Percentiles rank a stretch among this genome's conserved stretches.
Evolutionary conservation across 176 grass and related monocot genomes (phyloP).

Genomic region (Phoenix roebelenii): DNA sequence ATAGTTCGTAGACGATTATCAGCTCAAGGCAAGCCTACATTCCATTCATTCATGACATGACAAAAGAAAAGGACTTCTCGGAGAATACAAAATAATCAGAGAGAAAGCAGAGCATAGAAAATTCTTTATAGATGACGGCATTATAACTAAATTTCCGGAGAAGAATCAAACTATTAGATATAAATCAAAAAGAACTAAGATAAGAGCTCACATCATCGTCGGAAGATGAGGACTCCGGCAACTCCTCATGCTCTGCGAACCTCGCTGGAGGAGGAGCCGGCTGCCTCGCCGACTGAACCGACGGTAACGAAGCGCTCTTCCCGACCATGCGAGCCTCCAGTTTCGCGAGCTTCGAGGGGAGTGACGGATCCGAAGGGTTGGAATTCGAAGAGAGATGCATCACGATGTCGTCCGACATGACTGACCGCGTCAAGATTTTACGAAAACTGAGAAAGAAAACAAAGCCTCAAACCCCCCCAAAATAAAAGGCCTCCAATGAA

Average conservation of each 20-base stretch:
- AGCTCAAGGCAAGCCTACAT: too few relatives aligned
- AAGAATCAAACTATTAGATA: too few relatives aligned
- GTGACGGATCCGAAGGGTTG: slow-evolving; percentile 51
- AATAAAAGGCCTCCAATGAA: too few relatives aligned
- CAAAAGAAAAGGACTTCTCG: too few relatives aligned
- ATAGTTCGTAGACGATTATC: too few relatives aligned
- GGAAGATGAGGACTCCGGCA: slow-evolving; percentile 68
- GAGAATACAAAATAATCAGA: too few relatives aligned
- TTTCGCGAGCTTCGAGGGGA: slow-evolving; percentile 86
- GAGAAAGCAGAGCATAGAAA: too few relatives aligned
- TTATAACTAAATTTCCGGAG: too few relatives aligned
- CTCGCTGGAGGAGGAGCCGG: slow-evolving; percentile 1
- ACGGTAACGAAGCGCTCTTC: slow-evolving; percentile 68
- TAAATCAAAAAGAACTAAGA: too few relatives aligned
- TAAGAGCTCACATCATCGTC: slow-evolving; percentile 86
- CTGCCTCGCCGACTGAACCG: slow-evolving; percentile 32
- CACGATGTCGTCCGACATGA: slow-evolving; percentile 89
- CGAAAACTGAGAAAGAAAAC: slow-evolving; percentile 22
- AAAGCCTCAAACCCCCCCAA: too few relatives aligned
- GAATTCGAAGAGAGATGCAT: slow-evolving; percentile 91
- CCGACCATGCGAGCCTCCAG: slow-evolving; percentile 97
- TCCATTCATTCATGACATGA: too few relatives aligned
- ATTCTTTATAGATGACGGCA: too few relatives aligned
- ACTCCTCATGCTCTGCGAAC: slow-evolving; percentile 73
- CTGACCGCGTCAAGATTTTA: slow-evolving; percentile 27